Base-by-base conservation (phyloP, 2,329 filamentous ascomycete genomes). In the Colletotrichum lupini region DNA sequence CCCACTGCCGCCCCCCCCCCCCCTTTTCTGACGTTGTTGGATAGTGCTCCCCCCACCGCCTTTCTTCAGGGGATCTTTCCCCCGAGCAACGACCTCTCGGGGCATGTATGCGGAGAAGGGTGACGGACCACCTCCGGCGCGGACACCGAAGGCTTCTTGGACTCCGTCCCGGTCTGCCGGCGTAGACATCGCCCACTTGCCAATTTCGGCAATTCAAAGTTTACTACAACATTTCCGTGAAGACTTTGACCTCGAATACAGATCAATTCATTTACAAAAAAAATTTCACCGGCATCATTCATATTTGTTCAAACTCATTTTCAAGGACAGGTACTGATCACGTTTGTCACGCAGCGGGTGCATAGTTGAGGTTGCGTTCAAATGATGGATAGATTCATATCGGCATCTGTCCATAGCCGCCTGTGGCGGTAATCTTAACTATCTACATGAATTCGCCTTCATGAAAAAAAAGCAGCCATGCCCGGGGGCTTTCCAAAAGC, bases 331-430 rank as follows among this genome's bases (percentile, higher is more conserved):
- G 32, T 5, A 35, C 32, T 35, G 4, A 2, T 35, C 32, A 35
- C 32, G 9, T 12, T 11, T 35, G 11, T 35, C 11, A 42, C 37
- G 5, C 2, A 42, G 37, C 37, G 37, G 37, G 19, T 49, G 42
- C 42, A 49, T 19, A n/a, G 16, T 49, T n/a, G 19, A 19, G 14
- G 2, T 22, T 26, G 9, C 61, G 46, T 69, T 66, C 64, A 65
- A 70, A 76, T 77, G 77, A 80, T 81, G 82, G 81, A 84, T 87
- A 87, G 85, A 87, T 88, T 88, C 87, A 86, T 1, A 87, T 77
- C 78, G 86, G 84, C 86, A 70, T 87, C 87, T 88, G 88, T 81
- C 78, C 81, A 79, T 76, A 42, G 75, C 67, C 30, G 63, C 55
- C 67, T 72, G 76, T 77, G 68, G 71, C 66, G 59, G 66, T 75